Conservation (phyloP, 2,329 filamentous ascomycete genomes). For the Teratosphaeria gauchensis region DNA sequence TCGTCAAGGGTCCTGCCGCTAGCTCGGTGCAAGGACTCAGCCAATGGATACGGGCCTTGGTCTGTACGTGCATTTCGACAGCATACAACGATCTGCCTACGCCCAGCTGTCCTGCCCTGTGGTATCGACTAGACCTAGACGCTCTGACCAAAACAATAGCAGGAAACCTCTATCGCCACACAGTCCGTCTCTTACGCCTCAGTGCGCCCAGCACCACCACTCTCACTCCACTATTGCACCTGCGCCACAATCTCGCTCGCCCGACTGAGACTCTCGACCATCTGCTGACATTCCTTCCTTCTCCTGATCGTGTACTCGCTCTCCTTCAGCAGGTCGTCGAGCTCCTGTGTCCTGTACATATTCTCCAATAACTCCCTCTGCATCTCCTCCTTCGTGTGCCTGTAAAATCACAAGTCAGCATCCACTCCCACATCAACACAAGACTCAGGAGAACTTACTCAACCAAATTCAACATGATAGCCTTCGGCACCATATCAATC, state of each 20-base stretch:
- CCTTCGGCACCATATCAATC: slow-evolving; percentile 99
- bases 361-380: slow-evolving; percentile 92
- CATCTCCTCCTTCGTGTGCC: slow-evolving; percentile 96
- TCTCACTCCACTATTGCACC: slow-evolving; percentile 41
- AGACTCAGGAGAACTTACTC: slow-evolving; percentile 52
- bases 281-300: slow-evolving; percentile 97
- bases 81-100: background rate
- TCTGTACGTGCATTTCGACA: background rate
- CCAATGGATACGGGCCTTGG: background rate
- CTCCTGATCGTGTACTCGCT: slow-evolving; percentile 92
- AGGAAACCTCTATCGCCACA: background rate
- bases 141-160: background rate
- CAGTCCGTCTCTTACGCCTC: background rate
- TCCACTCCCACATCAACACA: background rate
- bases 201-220: background rate
- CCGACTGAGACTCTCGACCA: slow-evolving; percentile 86
- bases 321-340: slow-evolving; percentile 94
- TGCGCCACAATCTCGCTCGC: slow-evolving; percentile 94
- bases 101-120: background rate
- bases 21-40: background rate
- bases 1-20: background rate
- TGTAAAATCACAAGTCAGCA: slow-evolving; percentile 27
- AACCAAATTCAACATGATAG: slow-evolving; percentile 94
- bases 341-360: slow-evolving; percentile 85
- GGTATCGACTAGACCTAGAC: background rate